Conservation (phyloP, 2,329 filamentous ascomycete genomes). For the Cladosporium sp. region DNA sequence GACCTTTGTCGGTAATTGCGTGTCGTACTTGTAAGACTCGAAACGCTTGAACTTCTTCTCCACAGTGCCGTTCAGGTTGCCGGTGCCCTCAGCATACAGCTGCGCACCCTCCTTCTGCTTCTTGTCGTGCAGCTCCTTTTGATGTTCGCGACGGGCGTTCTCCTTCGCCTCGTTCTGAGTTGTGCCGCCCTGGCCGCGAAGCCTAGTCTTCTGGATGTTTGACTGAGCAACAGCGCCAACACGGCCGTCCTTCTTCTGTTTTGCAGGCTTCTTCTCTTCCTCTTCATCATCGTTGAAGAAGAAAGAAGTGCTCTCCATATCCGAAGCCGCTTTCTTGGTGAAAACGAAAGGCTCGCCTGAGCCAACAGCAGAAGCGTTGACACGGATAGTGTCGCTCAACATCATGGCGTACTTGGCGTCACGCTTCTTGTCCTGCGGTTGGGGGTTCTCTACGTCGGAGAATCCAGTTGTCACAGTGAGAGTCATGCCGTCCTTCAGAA, state of each 20-base stretch:
- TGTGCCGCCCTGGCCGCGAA: constrained; percentile 84
- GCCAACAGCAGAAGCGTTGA: constrained; percentile 63
- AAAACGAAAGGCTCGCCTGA: constrained; percentile 77
- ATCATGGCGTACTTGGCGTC: constrained; percentile 78
- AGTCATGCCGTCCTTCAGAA: constrained; percentile 95
- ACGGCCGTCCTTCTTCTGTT: constrained; percentile 78
- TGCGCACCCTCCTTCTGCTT: constrained; percentile 87
- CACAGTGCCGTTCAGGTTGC: constrained; percentile 80
- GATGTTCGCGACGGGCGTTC: constrained; percentile 80
- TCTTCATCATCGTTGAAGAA: constrained; percentile 98
- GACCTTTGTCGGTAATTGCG: constrained; percentile 79
- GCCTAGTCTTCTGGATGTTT: constrained; percentile 90
- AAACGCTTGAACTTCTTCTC: constrained; percentile 99
- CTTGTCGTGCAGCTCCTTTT: constrained; percentile 81
- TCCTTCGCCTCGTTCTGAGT: constrained; percentile 89
- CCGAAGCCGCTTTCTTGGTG: constrained; percentile 86
- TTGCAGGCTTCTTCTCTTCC: constrained; percentile 76
- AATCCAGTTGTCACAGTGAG: constrained; percentile 87
- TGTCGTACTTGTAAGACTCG: constrained; percentile 97
- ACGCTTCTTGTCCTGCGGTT: constrained; percentile 84
- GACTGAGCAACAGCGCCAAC: constrained; percentile 87
- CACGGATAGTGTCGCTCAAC: constrained; percentile 87
- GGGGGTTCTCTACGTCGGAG: constrained; percentile 80
- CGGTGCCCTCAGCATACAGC: constrained; percentile 80
- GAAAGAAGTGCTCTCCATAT: constrained; percentile 92